Conservation (phyloP, 768 basidiomycete genomes). For the Russula vinacea region DNA sequence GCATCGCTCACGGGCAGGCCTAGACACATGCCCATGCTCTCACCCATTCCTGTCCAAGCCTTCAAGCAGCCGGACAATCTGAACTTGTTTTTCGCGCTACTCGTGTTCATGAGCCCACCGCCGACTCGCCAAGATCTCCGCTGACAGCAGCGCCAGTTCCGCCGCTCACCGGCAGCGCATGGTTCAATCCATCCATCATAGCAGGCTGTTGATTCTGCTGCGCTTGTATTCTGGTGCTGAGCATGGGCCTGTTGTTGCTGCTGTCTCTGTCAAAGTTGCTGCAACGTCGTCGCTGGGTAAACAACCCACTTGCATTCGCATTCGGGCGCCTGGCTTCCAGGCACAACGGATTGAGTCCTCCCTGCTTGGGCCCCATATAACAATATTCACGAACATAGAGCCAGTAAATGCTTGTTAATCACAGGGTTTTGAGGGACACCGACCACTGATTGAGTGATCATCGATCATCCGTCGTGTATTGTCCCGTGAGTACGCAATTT, state of each 20-base stretch:
- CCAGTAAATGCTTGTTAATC: not conserved
- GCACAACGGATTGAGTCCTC: slow-evolving; percentile 27
- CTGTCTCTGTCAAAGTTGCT: slow-evolving; percentile 14
- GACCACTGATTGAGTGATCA: no score
- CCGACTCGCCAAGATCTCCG: no score
- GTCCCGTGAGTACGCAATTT: no score
- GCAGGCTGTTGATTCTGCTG: slow-evolving; percentile 7
- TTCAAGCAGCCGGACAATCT: not conserved
- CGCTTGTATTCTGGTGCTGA: slow-evolving; percentile 15
- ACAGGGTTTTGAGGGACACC: slow-evolving; percentile 5
- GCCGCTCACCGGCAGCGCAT: slow-evolving; percentile 19
- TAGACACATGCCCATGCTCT: no score
- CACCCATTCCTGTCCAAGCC: slow-evolving; percentile 12
- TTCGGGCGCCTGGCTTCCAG: slow-evolving; percentile 25
- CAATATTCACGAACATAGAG: slow-evolving; percentile 14
- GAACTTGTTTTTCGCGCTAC: not conserved
- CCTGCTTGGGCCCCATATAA: slow-evolving; percentile 22
- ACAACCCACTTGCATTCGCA: slow-evolving; percentile 20
- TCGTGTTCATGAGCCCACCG: slow-evolving; percentile 17
- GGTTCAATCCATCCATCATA: slow-evolving; percentile 16
- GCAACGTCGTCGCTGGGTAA: slow-evolving; percentile 1
- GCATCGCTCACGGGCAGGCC: slow-evolving; percentile 2
- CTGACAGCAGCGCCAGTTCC: no score
- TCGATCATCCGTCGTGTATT: no score
- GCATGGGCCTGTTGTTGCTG: slow-evolving; percentile 10